These are phyloP conservation scores for Prasinococcaceae sp. DNA, from an alignment of 139 green algal genomes.

Conservation along the genomic window DNA sequence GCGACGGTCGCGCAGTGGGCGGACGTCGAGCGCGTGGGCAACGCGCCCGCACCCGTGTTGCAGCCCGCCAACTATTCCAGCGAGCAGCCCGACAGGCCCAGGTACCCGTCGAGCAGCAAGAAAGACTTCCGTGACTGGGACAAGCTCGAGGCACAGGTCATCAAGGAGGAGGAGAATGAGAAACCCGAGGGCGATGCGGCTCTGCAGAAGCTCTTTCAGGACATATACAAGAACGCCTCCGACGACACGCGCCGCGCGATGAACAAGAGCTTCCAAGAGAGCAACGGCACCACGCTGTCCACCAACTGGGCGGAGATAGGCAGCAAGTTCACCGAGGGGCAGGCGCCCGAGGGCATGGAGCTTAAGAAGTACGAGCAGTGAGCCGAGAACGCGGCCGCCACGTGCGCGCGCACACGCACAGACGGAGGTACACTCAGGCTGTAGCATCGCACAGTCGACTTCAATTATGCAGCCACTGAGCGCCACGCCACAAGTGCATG, in stretches of 20 bases:
- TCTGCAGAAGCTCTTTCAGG: conserved; percentile 55
- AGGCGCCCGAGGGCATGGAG: conserved; percentile 49
- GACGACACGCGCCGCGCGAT: conserved; percentile 83
- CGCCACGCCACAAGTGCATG: too few relatives aligned
- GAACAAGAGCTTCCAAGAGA: conserved; percentile 88
- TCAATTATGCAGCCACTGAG: too few relatives aligned
- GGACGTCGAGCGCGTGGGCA: conserved; percentile 1
- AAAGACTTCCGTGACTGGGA: conserved; percentile 20
- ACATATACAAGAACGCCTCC: conserved; percentile 58
- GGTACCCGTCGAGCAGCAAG: conserved; percentile 6
- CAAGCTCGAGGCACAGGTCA: conserved; percentile 21
- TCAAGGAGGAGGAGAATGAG: conserved; percentile 59
- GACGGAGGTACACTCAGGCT: too few relatives aligned
- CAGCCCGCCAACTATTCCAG: background rate
- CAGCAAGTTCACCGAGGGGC: conserved; percentile 48
- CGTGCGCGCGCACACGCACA: background rate
- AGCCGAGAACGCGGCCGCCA: background rate
- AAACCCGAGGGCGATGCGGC: conserved; percentile 60
- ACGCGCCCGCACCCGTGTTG: conserved; percentile 10
- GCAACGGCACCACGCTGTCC: conserved; percentile 76
- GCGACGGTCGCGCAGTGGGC: conserved; percentile 15
- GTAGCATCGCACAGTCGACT: too few relatives aligned
- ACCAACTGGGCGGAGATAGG: conserved; percentile 95
- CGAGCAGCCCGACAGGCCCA: background rate
- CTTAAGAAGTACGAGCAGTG: conserved; percentile 36